A percentile compares a stretch with the other conserved stretches of the same genome.
Evolutionary conservation across 345 rosid species (phyloP).

Genomic region (Raphanus raphanistrum): DNA sequence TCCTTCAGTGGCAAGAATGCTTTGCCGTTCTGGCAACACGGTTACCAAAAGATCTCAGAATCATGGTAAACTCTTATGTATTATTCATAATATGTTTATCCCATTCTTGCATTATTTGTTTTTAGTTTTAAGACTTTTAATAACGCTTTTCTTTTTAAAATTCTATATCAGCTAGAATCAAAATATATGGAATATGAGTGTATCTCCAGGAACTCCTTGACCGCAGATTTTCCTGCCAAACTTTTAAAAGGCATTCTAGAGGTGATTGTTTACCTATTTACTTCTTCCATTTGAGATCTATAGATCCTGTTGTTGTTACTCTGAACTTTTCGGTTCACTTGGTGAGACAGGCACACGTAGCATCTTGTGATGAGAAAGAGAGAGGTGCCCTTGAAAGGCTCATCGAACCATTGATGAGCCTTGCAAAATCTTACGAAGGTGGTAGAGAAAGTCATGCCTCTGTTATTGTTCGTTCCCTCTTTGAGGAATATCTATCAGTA

Average conservation of each 20-base stretch:
- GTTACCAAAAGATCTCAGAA: constrained; percentile 88
- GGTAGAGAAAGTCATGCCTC: constrained; percentile 99
- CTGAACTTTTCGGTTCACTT: constrained; percentile 20
- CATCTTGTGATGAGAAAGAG: constrained; percentile 76
- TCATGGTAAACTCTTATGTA: constrained; percentile 50
- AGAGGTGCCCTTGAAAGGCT: constrained; percentile 92
- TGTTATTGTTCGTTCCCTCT: constrained; percentile 88
- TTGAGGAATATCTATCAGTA: constrained; percentile 88
- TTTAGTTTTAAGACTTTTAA: constrained; percentile 11
- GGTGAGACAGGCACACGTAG: constrained; percentile 63
- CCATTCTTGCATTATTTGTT: constrained; percentile 19
- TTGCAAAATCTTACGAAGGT: constrained; percentile 96
- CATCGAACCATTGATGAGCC: constrained; percentile 87
- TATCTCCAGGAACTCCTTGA: constrained; percentile 54
- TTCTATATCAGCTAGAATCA: constrained; percentile 74
- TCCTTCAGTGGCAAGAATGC: constrained; percentile 99
- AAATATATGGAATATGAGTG: constrained; percentile 66
- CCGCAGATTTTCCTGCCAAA: constrained; percentile 92
- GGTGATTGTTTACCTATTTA: constrained; percentile 44
- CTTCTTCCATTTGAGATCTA: constrained; percentile 18
- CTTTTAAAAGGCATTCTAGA: constrained; percentile 71
- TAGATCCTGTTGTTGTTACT: constrained; percentile 9
- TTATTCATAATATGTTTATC: constrained; percentile 4
- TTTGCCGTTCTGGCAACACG: constrained; percentile 88
- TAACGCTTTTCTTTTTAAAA: background rate